phyloP scores from a whole-genome alignment of 345 rosid genomes.

The Schrenkiella parvula region DNA sequence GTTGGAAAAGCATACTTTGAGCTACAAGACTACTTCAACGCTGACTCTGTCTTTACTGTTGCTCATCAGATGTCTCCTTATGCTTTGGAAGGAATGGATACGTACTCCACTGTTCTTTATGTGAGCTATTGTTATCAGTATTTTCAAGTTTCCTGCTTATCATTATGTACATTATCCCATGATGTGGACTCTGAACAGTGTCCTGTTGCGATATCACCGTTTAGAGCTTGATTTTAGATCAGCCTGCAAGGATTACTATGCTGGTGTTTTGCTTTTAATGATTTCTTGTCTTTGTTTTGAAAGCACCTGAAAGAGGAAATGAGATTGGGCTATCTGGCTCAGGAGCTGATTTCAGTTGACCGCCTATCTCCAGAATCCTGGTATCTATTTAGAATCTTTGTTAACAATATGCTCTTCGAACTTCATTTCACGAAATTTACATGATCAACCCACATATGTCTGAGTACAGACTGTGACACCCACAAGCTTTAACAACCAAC shows the following conservation, averaged over 20 bases:
- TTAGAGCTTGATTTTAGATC: neutral
- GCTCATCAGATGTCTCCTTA: conserved; percentile 52
- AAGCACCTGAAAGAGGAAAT: conserved; percentile 94
- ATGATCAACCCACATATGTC: neutral
- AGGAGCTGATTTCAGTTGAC: conserved; percentile 66
- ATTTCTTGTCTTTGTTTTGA: conserved; percentile 18
- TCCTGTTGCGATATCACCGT: neutral
- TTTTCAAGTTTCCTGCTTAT: neutral
- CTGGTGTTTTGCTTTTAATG: neutral
- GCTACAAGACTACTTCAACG: conserved; percentile 56
- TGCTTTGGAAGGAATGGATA: conserved; percentile 58
- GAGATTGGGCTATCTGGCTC: conserved; percentile 84
- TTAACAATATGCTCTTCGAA: neutral
- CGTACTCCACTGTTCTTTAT: conserved; percentile 61
- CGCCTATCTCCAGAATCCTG: conserved; percentile 94
- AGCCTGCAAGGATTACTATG: neutral
- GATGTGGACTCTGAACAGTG: neutral
- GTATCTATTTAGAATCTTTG: conserved; percentile 38
- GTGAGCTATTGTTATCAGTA: conserved; percentile 38
- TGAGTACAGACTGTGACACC: neutral
- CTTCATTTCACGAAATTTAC: neutral
- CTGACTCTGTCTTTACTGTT: conserved; percentile 51
- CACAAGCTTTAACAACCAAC: neutral
- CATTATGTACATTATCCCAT: neutral
- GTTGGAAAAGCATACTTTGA: conserved; percentile 63